phyloP scores from a whole-genome alignment of 2,329 filamentous ascomycete species.

The Colletotrichum abscissum region DNA sequence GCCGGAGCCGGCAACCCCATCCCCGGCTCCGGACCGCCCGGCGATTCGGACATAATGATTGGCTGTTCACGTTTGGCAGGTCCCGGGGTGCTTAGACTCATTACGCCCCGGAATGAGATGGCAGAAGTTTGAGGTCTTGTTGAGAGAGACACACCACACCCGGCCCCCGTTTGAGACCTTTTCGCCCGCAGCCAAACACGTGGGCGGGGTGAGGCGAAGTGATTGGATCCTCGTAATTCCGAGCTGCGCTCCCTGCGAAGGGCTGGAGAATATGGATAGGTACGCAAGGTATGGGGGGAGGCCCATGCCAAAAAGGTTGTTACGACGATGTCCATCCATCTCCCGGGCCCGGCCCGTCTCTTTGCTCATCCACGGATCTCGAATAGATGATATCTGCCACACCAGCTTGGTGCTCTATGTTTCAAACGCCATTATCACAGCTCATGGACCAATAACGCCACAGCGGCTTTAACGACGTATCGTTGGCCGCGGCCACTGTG shows the following conservation, averaged over 20 bases:
- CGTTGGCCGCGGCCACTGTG: background rate
- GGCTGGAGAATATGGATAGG: too few relatives aligned
- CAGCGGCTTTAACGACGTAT: background rate
- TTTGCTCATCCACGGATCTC: background rate
- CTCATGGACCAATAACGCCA: background rate
- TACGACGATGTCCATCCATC: background rate
- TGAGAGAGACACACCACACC: background rate
- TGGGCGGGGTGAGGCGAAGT: background rate
- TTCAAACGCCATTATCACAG: background rate
- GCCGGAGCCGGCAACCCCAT: constrained; percentile 10
- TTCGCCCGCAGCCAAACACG: background rate
- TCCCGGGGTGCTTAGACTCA: background rate
- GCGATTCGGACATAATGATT: background rate
- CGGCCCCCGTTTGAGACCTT: background rate
- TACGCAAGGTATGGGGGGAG: background rate
- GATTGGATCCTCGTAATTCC: background rate
- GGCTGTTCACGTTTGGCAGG: background rate
- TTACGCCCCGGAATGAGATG: background rate
- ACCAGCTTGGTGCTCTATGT: too few relatives aligned
- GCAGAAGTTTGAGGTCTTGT: background rate
- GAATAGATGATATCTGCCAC: background rate
- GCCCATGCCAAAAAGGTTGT: background rate
- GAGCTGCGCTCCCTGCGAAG: background rate
- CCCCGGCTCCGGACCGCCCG: background rate
- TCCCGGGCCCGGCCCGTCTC: constrained; percentile 18